Conservation (phyloP, 2,329 filamentous ascomycete species). For the Calonectria fujianensis region DNA sequence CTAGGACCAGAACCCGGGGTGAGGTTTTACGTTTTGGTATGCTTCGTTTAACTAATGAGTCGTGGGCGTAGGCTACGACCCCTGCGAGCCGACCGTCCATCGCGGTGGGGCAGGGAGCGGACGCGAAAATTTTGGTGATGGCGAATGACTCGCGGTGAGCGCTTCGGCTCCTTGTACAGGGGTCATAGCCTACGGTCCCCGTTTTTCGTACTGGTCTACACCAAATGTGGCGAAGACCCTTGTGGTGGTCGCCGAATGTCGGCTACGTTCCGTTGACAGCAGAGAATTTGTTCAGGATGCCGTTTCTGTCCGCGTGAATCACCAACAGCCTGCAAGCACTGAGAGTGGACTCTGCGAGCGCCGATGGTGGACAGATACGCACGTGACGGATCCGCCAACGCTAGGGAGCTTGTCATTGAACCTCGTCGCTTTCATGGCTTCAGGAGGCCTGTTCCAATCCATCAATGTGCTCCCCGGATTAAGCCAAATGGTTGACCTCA, state of each 20-base stretch:
- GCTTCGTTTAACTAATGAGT: constrained; percentile 1
- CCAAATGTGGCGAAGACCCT: neutral
- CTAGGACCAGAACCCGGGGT: constrained; percentile 19
- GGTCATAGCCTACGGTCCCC: constrained; percentile 33
- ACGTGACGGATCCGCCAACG: constrained; percentile 1
- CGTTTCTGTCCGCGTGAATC: neutral
- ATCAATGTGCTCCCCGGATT: constrained; percentile 8
- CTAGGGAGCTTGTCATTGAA: neutral
- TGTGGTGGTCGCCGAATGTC: constrained; percentile 6
- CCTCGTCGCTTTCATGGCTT: constrained; percentile 1
- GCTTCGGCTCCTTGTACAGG: neutral
- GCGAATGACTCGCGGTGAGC: neutral
- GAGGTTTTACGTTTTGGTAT: constrained; percentile 6
- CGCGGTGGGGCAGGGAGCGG: neutral
- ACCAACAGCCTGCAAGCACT: neutral
- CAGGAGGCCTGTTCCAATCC: neutral
- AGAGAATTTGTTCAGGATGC: neutral
- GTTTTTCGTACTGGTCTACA: neutral
- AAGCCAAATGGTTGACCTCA: constrained; percentile 22
- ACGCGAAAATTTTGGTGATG: neutral
- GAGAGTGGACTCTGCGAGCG: neutral
- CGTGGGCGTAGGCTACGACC: constrained; percentile 8
- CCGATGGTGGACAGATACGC: neutral
- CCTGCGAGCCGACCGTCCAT: neutral
- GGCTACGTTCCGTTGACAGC: neutral